Conservation (phyloP, 2,329 filamentous ascomycete species). For the Volutella citrinella region DNA sequence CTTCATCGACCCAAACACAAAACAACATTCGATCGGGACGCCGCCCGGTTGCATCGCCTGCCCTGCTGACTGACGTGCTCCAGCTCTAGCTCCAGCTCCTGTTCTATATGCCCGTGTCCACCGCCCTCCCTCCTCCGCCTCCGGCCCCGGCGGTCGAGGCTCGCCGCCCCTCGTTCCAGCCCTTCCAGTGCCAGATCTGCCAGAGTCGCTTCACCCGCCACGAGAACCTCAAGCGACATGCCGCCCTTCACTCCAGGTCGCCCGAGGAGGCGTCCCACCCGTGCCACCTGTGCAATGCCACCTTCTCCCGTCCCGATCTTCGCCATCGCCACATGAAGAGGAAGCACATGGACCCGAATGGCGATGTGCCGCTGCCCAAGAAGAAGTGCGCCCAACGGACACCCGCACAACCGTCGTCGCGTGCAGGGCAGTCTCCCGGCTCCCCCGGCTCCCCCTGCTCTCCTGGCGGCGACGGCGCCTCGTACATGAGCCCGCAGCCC, state of each 20-base stretch:
- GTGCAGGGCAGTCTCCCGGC: no score
- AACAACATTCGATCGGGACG: no score
- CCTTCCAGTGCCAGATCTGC: conserved; percentile 39
- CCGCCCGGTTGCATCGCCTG: no score
- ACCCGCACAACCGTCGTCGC: no score
- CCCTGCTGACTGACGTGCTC: no score
- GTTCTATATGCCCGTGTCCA: conserved; percentile 2
- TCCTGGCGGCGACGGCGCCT: no score
- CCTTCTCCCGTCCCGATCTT: conserved; percentile 39
- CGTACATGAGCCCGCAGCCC: no score
- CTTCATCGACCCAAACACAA: no score
- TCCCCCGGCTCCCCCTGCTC: no score
- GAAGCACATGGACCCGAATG: conserved; percentile 32
- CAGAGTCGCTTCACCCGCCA: conserved; percentile 24
- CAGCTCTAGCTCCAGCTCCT: no score
- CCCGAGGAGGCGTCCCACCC: conserved; percentile 26
- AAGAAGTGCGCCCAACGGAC: no score
- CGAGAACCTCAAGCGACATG: conserved; percentile 35
- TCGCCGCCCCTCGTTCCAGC: conserved; percentile 24
- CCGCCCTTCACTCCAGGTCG: conserved; percentile 34
- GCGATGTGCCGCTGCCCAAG: no score
- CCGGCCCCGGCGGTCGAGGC: conserved; percentile 1
- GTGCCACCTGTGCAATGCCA: conserved; percentile 35
- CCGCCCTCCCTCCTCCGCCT: not conserved
- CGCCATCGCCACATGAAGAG: conserved; percentile 39